Conservation (phyloP, 2,329 filamentous ascomycete species). For the Apiospora kogelbergensis region DNA sequence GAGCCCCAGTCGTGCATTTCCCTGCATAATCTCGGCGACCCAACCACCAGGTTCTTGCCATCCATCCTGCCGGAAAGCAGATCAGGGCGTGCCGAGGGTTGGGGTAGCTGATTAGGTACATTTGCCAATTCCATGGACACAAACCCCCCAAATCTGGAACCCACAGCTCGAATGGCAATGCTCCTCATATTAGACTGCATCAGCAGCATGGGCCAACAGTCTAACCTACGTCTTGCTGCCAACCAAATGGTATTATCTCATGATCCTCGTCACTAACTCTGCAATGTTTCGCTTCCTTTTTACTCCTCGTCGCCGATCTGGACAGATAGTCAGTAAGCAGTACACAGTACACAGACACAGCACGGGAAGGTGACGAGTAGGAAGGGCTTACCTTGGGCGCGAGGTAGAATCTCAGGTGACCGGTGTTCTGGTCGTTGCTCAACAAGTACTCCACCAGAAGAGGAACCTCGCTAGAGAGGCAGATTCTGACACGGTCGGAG, state of each 20-base stretch:
- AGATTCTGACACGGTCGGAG: slow-evolving; percentile 82
- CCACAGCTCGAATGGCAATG: background rate
- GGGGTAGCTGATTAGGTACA: background rate
- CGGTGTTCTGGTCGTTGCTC: slow-evolving; percentile 32
- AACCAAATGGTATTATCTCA: slow-evolving; percentile 14
- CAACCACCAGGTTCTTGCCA: background rate
- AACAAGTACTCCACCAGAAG: slow-evolving; percentile 91
- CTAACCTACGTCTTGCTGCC: background rate
- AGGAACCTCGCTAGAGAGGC: slow-evolving; percentile 93
- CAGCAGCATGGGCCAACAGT: background rate
- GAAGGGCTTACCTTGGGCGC: slow-evolving; percentile 79
- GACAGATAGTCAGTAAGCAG: slow-evolving; percentile 4
- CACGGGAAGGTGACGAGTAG: background rate
- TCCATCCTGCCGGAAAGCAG: slow-evolving; percentile 1
- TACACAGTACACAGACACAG: background rate
- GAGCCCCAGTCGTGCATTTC: background rate
- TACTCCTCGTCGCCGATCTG: slow-evolving; percentile 72
- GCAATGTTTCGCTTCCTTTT: slow-evolving; percentile 13
- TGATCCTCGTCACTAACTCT: slow-evolving; percentile 13
- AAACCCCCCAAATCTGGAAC: background rate
- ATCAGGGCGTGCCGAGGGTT: background rate
- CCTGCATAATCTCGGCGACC: slow-evolving; percentile 4
- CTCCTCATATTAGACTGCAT: background rate
- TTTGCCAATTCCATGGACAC: background rate
- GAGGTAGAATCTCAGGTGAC: slow-evolving; percentile 94